Evolutionary conservation across 2,329 filamentous ascomycete genomes (phyloP), one percentile per base, ranked within the genome.

Genomic region (Bipolaris oryzae): DNA sequence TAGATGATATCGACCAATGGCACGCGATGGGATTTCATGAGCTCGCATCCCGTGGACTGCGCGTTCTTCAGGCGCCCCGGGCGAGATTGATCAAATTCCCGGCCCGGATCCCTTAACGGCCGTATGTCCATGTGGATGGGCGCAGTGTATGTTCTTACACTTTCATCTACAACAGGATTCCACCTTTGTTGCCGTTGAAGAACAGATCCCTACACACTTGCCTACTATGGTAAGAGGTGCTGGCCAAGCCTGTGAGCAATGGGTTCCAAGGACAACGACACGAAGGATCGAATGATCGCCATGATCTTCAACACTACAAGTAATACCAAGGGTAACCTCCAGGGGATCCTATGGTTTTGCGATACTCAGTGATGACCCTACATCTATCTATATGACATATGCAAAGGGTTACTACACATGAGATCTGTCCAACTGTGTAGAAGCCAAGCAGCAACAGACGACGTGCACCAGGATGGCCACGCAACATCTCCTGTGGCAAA

Each of bases 1-100:
- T 10, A 31, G 28, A 25, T 28, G 18, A 23, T 31, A n/a, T 11
- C 20, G 45, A 43, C 60, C 49, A 56, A 61, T 61, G 4, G 53
- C 9, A 34, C 21, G 37, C 38, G 15, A 3, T 9, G 9, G 46
- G 50, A 34, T 21, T 11, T n/a, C 7, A 5, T 43, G 33, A 5
- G 42, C 16, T 48, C 21, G 37, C 42, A 23, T 44, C 45, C 28
- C 18, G 49, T 50, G 47, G 38, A 37, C 21, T 53, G 28, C 34
- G 41, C 16, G 11, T 42, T 38, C 23, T 20, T 48, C 9, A 44
- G 53, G 51, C 47, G 23, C 16, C 50, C 43, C 31, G 23, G 35
- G 20, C 15, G 35, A 48, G 31, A 21, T 21, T 9, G 11, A 15
- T 21, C n/a, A 6, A 37, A 39, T 3, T 16, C 23, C 52, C 39